Base-by-base conservation (phyloP, 1,284 basidiomycete species). In the Pseudozyma tsukubaensis region DNA sequence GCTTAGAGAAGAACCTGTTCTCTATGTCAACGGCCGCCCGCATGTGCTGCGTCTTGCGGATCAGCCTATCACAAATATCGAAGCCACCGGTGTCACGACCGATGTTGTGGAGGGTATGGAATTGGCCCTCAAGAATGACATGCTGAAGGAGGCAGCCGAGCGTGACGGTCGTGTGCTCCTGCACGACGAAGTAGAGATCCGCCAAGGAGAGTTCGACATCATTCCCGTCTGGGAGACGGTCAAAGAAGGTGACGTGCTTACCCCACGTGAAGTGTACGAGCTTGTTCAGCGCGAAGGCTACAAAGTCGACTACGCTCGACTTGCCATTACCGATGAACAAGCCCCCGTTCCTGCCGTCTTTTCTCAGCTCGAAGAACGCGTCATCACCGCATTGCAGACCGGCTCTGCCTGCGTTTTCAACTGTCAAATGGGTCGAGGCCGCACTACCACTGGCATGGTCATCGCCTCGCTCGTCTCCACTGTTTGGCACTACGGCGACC, bases 131-230 rank as follows among this genome's bases (percentile, higher is more conserved):
- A 98, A 99, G 87, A 88, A 89, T 48, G 97, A 99, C 80, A 90
- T 99, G 14, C 86, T 98, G 19, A 87, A 88, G 2, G 97, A 99
- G 85, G 88, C 95, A 32, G 87, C 88, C 49, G 85, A 87, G 54
- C 89, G 91, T n/a, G 86, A 89, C 32, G 94, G 95, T 2, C 90
- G 93, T 34, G 90, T 99, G 39, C 86, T 99, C 18, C 69, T 86
- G 35, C 97, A 99, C 76, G 97, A 99, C 81, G 97, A 99, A 86
- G 89, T 96, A 18, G 94, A 97, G 85, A 94, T 94, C 66, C 89
- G 92, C 34, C 92, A 94, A 0, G 96, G 96, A 1, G 89, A 90
- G 2, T 99, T 95, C 85, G 89, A 82, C 18, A 83, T 86, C 16
- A 75, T 84, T n/a, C 83, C 83, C 6, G 85, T 87, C 35, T 97